Conservation (phyloP, 176 grass and related monocot genomes). For the Zea mays region DNA sequence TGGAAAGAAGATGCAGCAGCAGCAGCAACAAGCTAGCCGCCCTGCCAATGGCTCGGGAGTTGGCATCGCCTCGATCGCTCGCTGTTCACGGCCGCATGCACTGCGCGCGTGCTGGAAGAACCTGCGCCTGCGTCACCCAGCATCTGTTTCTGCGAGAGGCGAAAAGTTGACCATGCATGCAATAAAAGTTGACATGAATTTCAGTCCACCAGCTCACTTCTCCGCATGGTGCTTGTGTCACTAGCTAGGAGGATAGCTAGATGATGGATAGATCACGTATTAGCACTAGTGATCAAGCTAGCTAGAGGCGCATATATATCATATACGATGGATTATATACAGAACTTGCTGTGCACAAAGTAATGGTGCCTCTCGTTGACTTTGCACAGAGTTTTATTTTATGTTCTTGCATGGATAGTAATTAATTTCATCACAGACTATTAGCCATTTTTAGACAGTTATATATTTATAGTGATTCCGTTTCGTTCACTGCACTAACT, state of each 20-base stretch:
- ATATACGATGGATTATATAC: too few relatives aligned
- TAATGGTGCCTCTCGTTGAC: too few relatives aligned
- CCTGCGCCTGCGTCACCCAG: conserved; percentile 18
- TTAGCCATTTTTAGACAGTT: neutral
- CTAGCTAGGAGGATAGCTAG: neutral
- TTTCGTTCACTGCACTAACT: too few relatives aligned
- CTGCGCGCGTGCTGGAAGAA: neutral
- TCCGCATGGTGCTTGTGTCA: neutral
- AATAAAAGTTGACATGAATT: neutral
- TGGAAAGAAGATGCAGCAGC: neutral
- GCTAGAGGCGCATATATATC: too few relatives aligned
- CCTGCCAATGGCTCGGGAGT: neutral
- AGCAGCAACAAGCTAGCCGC: neutral
- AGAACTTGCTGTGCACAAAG: too few relatives aligned
- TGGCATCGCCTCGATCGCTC: neutral
- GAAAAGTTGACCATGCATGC: neutral
- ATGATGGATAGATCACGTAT: neutral
- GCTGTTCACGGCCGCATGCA: neutral
- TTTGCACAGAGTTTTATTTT: too few relatives aligned
- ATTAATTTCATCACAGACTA: too few relatives aligned
- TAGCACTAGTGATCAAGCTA: neutral
- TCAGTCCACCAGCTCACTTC: conserved; percentile 4
- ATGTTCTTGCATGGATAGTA: too few relatives aligned
- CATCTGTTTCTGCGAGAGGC: neutral
- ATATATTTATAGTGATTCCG: neutral